These are phyloP conservation scores for Kodamaea hsintzibuensis DNA, from an alignment of 805 yeast species.

Conservation along the genomic window DNA sequence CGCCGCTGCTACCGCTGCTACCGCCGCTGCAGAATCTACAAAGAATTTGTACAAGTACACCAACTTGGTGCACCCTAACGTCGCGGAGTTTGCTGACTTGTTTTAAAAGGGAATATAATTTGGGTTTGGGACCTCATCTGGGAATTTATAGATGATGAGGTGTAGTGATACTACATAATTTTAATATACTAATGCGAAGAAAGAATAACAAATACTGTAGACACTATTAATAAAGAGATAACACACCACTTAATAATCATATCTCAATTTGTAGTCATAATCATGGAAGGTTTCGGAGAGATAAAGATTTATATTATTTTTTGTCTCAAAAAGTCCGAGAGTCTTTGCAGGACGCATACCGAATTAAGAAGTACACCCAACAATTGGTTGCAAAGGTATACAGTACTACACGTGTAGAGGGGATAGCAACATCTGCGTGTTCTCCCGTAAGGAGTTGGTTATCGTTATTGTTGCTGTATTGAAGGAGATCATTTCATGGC, in stretches of 20 bases:
- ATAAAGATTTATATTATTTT: neutral
- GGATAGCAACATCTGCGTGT: no score
- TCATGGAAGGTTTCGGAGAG: neutral
- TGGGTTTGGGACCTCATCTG: neutral
- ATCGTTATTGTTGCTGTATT: no score
- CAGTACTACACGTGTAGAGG: no score
- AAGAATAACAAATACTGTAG: no score
- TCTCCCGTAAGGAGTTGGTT: no score
- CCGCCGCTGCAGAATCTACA: conserved; percentile 3
- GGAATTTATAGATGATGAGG: conserved; percentile 4
- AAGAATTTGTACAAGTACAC: conserved; percentile 9
- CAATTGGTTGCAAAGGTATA: no score
- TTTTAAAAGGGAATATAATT: conserved; percentile 20
- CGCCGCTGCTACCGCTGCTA: conserved; percentile 1
- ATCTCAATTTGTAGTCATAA: neutral
- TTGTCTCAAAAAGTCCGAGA: neutral
- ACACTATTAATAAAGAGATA: no score
- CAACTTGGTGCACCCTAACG: conserved; percentile 39
- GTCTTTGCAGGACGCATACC: neutral
- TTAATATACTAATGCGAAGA: neutral
- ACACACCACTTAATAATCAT: no score
- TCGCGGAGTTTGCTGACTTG: conserved; percentile 47
- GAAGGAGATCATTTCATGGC: no score
- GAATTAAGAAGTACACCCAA: neutral
- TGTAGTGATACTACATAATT: neutral